phyloP scores from a whole-genome alignment of 495 filamentous ascomycete genomes.

The Recurvomyces mirabilis region DNA sequence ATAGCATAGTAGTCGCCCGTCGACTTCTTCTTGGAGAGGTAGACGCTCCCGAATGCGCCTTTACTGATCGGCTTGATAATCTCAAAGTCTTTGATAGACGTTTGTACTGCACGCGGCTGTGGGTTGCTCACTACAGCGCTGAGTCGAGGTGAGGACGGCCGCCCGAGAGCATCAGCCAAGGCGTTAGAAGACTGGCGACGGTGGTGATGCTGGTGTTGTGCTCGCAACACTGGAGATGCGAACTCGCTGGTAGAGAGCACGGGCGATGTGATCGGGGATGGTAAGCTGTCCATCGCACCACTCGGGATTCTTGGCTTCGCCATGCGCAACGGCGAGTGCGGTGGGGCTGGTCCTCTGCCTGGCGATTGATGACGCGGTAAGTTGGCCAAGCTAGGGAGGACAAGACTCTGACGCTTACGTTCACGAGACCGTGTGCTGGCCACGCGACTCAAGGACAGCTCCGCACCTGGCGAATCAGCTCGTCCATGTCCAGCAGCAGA shows the following conservation, averaged over 20 bases:
- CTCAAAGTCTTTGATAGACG: conserved; percentile 98
- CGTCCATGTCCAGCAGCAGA: conserved; percentile 38
- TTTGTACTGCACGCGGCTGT: conserved; percentile 71
- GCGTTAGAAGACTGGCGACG: conserved; percentile 86
- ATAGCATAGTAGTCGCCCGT: conserved; percentile 98
- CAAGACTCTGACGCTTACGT: conserved; percentile 71
- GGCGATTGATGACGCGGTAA: conserved; percentile 81
- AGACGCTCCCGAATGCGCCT: conserved; percentile 95
- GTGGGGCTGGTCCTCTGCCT: conserved; percentile 50
- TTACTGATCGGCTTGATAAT: conserved; percentile 99
- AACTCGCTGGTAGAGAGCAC: conserved; percentile 72
- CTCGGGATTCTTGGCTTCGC: conserved; percentile 72
- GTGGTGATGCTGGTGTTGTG: conserved; percentile 50
- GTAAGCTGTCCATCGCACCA: conserved; percentile 53
- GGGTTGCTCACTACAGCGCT: conserved; percentile 50
- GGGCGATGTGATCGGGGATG: conserved; percentile 82
- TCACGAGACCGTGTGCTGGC: conserved; percentile 51
- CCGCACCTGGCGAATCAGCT: conserved; percentile 85
- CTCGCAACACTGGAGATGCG: conserved; percentile 51
- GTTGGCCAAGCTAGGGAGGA: conserved; percentile 53
- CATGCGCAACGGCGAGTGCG: conserved; percentile 79
- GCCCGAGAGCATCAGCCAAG: conserved; percentile 50
- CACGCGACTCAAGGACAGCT: conserved; percentile 58
- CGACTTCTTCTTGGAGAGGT: conserved; percentile 93
- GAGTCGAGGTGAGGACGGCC: conserved; percentile 72